Evolutionary conservation across 202 grass and related monocot genomes (phyloP).

Genomic region (Alloteropsis angusta): DNA sequence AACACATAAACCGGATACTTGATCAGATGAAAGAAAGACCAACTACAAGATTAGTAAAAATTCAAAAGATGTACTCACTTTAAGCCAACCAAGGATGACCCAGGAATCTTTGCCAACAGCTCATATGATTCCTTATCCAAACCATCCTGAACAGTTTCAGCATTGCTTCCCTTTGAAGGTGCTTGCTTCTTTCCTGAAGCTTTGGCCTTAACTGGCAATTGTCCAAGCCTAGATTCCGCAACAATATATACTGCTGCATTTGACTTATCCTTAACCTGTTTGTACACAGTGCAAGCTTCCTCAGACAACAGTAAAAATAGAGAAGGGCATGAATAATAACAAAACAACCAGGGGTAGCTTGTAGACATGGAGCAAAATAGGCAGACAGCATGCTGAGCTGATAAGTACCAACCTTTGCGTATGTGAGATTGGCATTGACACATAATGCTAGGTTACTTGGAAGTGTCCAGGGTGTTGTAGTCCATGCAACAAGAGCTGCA

Average conservation of each 20-base stretch:
- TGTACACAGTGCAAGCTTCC: conserved; percentile 15
- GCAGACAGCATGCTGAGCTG: neutral
- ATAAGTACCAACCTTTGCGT: conserved; percentile 59
- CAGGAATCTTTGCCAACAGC: conserved; percentile 60
- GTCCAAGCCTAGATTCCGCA: conserved; percentile 74
- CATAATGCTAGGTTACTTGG: conserved; percentile 95
- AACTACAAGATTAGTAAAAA: conserved; percentile 10
- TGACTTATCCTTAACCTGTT: conserved; percentile 76
- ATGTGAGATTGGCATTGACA: conserved; percentile 78
- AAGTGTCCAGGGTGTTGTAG: conserved; percentile 94
- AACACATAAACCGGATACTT: neutral
- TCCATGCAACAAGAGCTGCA: conserved; percentile 88
- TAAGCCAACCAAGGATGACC: conserved; percentile 69
- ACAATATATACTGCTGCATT: conserved; percentile 66
- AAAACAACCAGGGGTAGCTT: neutral
- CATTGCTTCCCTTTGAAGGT: conserved; percentile 37
- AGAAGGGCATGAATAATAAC: neutral
- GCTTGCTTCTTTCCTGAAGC: conserved; percentile 42
- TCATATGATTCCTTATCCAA: conserved; percentile 64
- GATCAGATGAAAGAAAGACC: neutral
- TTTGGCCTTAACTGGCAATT: conserved; percentile 71
- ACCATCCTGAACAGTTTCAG: conserved; percentile 30
- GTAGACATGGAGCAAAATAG: conserved; percentile 7
- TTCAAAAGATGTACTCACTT: conserved; percentile 41
- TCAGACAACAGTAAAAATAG: conserved; percentile 10